A percentile compares a stretch with the other conserved stretches of the same genome.
phyloP scores from a whole-genome alignment of 2,329 filamentous ascomycete species.

The Ambrosiella xylebori region DNA sequence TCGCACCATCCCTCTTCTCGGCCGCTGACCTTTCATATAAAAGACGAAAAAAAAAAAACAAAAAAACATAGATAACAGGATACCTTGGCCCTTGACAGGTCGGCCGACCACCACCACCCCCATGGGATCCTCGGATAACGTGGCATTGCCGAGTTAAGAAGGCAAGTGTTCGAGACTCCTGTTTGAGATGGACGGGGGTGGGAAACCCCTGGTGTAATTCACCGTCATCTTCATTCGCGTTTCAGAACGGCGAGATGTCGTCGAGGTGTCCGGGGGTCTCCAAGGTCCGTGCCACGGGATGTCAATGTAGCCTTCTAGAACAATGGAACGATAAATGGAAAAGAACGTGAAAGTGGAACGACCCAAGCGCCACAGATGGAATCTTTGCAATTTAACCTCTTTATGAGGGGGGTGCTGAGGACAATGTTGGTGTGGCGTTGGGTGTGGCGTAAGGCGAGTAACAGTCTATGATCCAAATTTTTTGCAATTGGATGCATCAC shows the following conservation, averaged over 20 bases:
- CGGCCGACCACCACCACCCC: not conserved
- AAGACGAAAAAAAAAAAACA: too few species aligned
- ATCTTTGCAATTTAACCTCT: not conserved
- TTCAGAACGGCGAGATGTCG: not conserved
- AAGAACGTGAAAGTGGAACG: not conserved
- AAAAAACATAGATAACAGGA: too few species aligned
- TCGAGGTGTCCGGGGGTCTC: not conserved
- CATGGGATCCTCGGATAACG: not conserved
- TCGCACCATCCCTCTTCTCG: not conserved
- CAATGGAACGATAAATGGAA: not conserved
- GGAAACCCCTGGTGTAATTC: not conserved
- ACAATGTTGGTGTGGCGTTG: too few species aligned
- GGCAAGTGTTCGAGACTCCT: not conserved
- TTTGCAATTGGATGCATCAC: too few species aligned
- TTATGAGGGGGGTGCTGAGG: not conserved
- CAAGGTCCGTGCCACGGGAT: not conserved
- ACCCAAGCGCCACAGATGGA: not conserved
- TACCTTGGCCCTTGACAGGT: not conserved
- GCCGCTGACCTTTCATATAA: not conserved
- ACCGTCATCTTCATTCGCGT: not conserved
- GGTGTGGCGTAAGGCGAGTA: too few species aligned
- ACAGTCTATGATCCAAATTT: too few species aligned
- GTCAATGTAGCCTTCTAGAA: not conserved
- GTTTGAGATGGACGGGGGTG: not conserved
- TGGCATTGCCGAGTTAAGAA: not conserved